These are phyloP conservation scores for Solanum okadae DNA, from an alignment of 257 asterid genomes.

Conservation along the genomic window DNA sequence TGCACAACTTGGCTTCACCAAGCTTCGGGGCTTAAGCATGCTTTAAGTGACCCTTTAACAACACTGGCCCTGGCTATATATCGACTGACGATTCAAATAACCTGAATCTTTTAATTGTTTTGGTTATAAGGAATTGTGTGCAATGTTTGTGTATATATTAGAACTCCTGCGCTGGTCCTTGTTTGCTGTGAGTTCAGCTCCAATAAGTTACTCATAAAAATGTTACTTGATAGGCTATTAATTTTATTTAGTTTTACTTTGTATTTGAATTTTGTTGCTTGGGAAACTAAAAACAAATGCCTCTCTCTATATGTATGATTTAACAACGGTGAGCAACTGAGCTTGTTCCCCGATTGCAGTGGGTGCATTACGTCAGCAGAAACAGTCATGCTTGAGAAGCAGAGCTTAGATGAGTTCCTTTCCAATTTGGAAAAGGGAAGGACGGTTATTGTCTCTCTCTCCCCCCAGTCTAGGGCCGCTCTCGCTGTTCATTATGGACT, in stretches of 20 bases:
- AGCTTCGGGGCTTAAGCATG: neutral
- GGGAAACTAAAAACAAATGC: neutral
- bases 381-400: constrained; percentile 98
- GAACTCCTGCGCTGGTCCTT: neutral
- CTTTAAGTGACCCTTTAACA: neutral
- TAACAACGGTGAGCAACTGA: neutral
- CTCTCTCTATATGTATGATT: neutral
- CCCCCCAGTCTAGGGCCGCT: constrained; percentile 98
- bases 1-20: neutral
- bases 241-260: neutral
- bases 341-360: constrained; percentile 39
- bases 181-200: neutral
- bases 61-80: neutral
- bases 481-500: constrained; percentile 82
- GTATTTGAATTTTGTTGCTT: neutral
- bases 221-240: neutral
- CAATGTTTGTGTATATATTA: neutral
- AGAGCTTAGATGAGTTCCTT: constrained; percentile 89
- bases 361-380: constrained; percentile 98
- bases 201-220: neutral
- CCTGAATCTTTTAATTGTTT: neutral
- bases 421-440: constrained; percentile 55
- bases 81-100: neutral
- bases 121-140: neutral
- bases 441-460: constrained; percentile 65